Evolutionary conservation across 2,329 filamentous ascomycete species (phyloP).

Genomic region (Zymoseptoria passerinii): DNA sequence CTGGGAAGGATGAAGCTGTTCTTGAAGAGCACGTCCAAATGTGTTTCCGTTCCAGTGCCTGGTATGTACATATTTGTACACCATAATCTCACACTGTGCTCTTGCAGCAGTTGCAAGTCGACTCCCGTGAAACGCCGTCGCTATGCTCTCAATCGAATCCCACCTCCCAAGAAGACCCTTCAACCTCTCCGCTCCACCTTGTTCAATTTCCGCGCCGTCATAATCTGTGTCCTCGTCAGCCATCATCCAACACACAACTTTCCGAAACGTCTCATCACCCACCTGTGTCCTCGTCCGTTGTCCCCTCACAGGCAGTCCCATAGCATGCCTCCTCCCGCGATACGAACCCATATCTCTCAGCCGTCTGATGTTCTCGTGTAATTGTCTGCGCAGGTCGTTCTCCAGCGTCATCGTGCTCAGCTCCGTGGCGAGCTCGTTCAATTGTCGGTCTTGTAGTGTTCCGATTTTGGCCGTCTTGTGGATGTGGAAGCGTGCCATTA

Average conservation of each 20-base stretch:
- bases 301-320: constrained; percentile 83
- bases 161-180: neutral
- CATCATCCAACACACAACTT: neutral
- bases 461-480: constrained; percentile 75
- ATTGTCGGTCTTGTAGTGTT: constrained; percentile 62
- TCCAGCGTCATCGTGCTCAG: constrained; percentile 90
- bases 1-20: neutral
- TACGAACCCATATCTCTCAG: constrained; percentile 88
- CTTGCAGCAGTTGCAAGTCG: neutral
- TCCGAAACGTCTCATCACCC: constrained; percentile 14
- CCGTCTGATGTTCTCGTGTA: constrained; percentile 77
- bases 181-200: constrained; percentile 45
- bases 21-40: neutral
- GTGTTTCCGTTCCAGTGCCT: neutral
- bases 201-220: constrained; percentile 52
- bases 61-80: constrained; percentile 5
- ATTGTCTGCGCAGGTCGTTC: constrained; percentile 68
- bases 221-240: constrained; percentile 38
- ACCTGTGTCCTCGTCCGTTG: constrained; percentile 78
- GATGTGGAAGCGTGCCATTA: constrained; percentile 85
- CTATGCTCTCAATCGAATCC: constrained; percentile 7
- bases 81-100: neutral
- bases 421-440: constrained; percentile 75
- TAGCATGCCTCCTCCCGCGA: constrained; percentile 81
- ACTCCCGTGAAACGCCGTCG: constrained; percentile 9